phyloP scores from a whole-genome alignment of 2,329 filamentous ascomycete genomes.

The Hansfordia pulvinata region DNA sequence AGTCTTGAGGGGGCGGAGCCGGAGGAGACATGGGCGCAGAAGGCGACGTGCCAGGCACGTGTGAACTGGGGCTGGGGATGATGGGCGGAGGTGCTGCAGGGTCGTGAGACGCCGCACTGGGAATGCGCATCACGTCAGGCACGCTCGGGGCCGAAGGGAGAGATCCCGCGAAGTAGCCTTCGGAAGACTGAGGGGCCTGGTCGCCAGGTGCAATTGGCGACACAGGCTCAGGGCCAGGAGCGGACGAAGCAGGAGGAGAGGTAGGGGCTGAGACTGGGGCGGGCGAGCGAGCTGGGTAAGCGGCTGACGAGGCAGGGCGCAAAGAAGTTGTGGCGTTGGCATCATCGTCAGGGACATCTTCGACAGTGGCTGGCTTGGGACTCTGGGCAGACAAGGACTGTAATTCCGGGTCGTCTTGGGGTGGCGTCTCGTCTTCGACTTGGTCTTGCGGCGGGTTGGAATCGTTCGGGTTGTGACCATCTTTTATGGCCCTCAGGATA shows the following conservation, averaged over 20 bases:
- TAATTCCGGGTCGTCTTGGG: conserved; percentile 52
- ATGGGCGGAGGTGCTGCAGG: conserved; percentile 9
- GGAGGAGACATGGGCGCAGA: conserved; percentile 17
- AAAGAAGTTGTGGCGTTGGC: conserved; percentile 10
- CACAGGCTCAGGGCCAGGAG: conserved; percentile 15
- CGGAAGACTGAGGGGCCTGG: conserved; percentile 13
- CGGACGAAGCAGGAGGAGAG: conserved; percentile 14
- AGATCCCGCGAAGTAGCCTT: conserved; percentile 6
- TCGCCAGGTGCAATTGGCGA: conserved; percentile 17
- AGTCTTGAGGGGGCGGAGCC: conserved; percentile 18
- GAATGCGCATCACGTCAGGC: conserved; percentile 13
- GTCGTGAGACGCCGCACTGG: conserved; percentile 8
- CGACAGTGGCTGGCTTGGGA: conserved; percentile 30
- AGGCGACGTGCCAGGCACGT: conserved; percentile 11
- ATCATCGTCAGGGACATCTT: conserved; percentile 37
- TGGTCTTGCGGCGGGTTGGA: conserved; percentile 63
- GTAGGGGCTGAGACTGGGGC: conserved; percentile 23
- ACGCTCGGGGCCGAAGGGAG: conserved; percentile 15
- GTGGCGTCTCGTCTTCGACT: conserved; percentile 33
- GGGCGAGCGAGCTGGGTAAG: too few species aligned
- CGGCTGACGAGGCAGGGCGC: conserved; percentile 11
- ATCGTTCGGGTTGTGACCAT: conserved; percentile 82
- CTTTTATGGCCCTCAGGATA: conserved; percentile 82
- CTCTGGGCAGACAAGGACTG: too few species aligned
- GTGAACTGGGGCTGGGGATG: conserved; percentile 12